Percentiles rank a stretch among this genome's conserved stretches.
Evolutionary conservation across 768 basidiomycete species (phyloP).

Genomic region (Pleurotus cornucopiae): DNA sequence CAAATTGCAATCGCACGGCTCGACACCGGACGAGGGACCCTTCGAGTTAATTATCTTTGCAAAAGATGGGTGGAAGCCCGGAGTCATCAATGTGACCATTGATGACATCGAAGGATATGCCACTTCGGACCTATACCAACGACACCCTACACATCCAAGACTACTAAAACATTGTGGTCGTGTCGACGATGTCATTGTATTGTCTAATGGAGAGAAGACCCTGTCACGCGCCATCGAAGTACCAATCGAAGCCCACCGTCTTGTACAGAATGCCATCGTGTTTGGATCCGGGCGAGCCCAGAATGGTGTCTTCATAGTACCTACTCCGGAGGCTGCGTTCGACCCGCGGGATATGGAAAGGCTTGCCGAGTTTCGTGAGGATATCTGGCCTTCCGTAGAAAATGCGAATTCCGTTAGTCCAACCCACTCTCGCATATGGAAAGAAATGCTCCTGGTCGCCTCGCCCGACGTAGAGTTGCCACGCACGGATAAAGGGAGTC

Average conservation of each 20-base stretch:
- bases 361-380: slow-evolving; percentile 25
- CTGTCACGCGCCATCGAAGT: not conserved
- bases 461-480: slow-evolving; percentile 9
- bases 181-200: slow-evolving; percentile 19
- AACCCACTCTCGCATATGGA: slow-evolving; percentile 1
- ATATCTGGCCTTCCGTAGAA: slow-evolving; percentile 33
- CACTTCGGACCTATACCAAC: slow-evolving; percentile 18
- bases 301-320: slow-evolving; percentile 27
- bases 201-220: slow-evolving; percentile 16
- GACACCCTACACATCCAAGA: slow-evolving; percentile 18
- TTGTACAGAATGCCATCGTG: slow-evolving; percentile 28
- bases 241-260: not conserved
- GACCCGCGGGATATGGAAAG: slow-evolving; percentile 22
- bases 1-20: not conserved
- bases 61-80: not conserved
- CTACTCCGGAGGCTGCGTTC: slow-evolving; percentile 17
- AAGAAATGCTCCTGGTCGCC: slow-evolving; percentile 45
- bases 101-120: slow-evolving; percentile 14
- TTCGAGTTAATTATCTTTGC: not conserved
- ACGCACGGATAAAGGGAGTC: slow-evolving; percentile 19
- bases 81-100: slow-evolving; percentile 7
- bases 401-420: not conserved
- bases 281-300: slow-evolving; percentile 33
- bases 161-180: slow-evolving; percentile 18
- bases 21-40: not conserved